These are phyloP conservation scores for Alloascoidea hylecoeti DNA, from an alignment of 805 yeast genomes.

Conservation along the genomic window DNA sequence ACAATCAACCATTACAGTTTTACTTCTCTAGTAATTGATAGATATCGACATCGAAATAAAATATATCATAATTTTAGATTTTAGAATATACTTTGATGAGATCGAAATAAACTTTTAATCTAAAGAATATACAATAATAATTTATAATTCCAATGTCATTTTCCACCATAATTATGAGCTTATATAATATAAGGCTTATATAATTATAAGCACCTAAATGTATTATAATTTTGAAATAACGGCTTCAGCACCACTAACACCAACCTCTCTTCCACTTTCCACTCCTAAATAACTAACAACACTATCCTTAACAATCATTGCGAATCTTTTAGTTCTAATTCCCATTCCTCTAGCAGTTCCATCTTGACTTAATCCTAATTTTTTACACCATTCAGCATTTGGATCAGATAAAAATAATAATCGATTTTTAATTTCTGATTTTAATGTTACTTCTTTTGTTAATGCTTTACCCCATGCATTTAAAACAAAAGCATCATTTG, in stretches of 20 bases:
- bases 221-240: conserved; percentile 13
- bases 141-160: too few relatives aligned
- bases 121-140: too few relatives aligned
- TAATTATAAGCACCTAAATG: too few relatives aligned
- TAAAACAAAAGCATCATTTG: conserved; percentile 26
- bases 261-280: conserved; percentile 26
- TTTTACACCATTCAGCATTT: conserved; percentile 38
- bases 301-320: conserved; percentile 52
- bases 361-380: conserved; percentile 45
- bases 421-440: conserved; percentile 16
- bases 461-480: conserved; percentile 34
- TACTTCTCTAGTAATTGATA: too few relatives aligned
- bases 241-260: conserved; percentile 31
- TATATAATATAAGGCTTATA: too few relatives aligned
- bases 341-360: conserved; percentile 39
- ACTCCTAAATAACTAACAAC: conserved; percentile 33
- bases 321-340: conserved; percentile 55
- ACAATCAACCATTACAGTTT: too few relatives aligned
- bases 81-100: too few relatives aligned
- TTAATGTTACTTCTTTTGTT: too few relatives aligned
- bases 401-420: conserved; percentile 56
- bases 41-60: too few relatives aligned
- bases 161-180: too few relatives aligned
- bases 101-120: too few relatives aligned
- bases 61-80: too few relatives aligned